Evolutionary conservation across 1,284 basidiomycete species (phyloP), one percentile per base, ranked within the genome.

Genomic region (Rhodotorula sp.): DNA sequence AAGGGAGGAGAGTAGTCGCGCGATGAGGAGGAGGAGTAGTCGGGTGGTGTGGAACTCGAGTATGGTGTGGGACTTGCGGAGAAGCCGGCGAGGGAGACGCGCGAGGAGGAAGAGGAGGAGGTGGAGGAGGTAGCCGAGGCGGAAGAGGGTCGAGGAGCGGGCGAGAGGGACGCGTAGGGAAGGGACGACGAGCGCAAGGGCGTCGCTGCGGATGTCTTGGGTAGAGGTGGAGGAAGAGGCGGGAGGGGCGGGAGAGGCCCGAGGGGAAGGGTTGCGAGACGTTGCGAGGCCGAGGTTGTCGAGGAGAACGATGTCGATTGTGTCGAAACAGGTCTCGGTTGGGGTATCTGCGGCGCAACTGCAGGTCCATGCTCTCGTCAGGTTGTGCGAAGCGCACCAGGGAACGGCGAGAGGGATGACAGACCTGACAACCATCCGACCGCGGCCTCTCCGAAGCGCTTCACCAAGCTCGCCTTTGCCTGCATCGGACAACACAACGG

Each of bases 401-500:
- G 20, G 9, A 20, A 19, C 27, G 1, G 22, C 34, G 29, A 4
- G n/a, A 20, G 5, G 32, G 22, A 34, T 10, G 34, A 34, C 58
- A 29, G 51, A 70, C 68, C 58, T 29, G 64, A 39, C 52, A 59
- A 52, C 56, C 53, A 66, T 6, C 68, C 68, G 19, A 66, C 52
- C 4, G 64, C 60, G 15, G 57, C 64, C 46, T 59, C 57, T 10
- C 68, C 68, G 27, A 59, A 67, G 32, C 54, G 32, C 22, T 24
- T 17, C 11, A 53, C 59, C 27, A 66, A 36, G 39, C 53, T 67
- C 63, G 30, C 44, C 15, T 32, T 36, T 22, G 15, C 54, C 54
- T 55, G 54, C 22, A 68, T 62, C 2, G 64, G 58, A 20, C 68
- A 64, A 30, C 68, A 70, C 47, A 67, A 24, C 27, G 68, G 68